Evolutionary conservation across 164 flowering plant genomes (phyloP).

Genomic region (Berberis thunbergii): DNA sequence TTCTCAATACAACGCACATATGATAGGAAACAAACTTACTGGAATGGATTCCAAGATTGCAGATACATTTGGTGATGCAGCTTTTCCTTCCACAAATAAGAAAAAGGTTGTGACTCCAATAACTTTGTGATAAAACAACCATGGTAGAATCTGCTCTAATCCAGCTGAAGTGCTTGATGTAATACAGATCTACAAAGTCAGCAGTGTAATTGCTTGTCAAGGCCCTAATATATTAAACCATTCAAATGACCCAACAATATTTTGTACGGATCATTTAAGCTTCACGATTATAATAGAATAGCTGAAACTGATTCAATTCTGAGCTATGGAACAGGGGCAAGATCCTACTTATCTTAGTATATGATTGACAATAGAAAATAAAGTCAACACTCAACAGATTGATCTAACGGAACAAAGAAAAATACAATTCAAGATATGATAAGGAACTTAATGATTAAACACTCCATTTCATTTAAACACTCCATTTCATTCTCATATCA

Average conservation of each 20-base stretch:
- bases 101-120: constrained; percentile 82
- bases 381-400: no score
- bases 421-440: no score
- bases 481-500: no score
- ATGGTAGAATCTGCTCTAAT: constrained; percentile 88
- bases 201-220: constrained; percentile 3
- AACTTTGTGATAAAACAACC: constrained; percentile 94
- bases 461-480: no score
- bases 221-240: neutral
- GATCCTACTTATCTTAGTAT: no score
- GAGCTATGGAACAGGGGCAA: no score
- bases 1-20: neutral
- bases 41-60: constrained; percentile 77
- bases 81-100: constrained; percentile 96
- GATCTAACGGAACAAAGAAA: no score
- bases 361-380: no score
- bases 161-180: constrained; percentile 94
- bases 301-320: neutral
- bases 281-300: neutral
- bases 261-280: neutral
- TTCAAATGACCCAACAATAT: neutral
- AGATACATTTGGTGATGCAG: constrained; percentile 75
- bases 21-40: constrained; percentile 35
- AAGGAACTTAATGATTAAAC: no score
- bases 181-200: constrained; percentile 45